These are phyloP conservation scores for Claviceps monticola DNA, from an alignment of 2,329 filamentous ascomycete species.

Conservation along the genomic window DNA sequence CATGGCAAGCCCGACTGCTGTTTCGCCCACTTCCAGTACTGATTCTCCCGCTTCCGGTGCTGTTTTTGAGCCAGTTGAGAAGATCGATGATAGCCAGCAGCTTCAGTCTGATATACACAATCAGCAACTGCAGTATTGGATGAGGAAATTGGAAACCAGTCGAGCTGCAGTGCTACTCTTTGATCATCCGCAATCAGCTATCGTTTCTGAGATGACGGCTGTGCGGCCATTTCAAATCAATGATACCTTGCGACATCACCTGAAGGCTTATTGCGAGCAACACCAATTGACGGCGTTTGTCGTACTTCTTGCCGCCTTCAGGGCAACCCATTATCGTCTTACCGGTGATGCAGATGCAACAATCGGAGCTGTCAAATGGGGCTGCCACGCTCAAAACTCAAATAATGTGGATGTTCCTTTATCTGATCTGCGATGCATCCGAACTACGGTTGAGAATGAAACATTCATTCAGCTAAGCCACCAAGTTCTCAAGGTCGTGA, in stretches of 20 bases:
- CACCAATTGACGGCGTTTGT: constrained; percentile 5
- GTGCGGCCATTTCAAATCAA: constrained; percentile 5
- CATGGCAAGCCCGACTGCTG: background rate
- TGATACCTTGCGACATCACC: constrained; percentile 1
- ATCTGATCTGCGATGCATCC: constrained; percentile 14
- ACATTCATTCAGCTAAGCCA: constrained; percentile 8
- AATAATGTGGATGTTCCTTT: constrained; percentile 12
- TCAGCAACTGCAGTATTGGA: constrained; percentile 13
- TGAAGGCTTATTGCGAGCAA: constrained; percentile 6
- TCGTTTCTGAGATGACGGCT: constrained; percentile 7
- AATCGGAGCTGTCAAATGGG: constrained; percentile 11
- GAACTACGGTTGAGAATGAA: background rate
- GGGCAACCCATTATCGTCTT: constrained; percentile 13
- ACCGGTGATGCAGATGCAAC: constrained; percentile 13
- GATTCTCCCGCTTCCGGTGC: background rate
- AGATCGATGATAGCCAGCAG: background rate
- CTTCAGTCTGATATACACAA: background rate
- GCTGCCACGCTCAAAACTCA: constrained; percentile 4
- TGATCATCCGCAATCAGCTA: constrained; percentile 8
- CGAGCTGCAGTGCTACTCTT: constrained; percentile 8
- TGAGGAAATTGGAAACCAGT: constrained; percentile 7
- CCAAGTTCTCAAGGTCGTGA: background rate
- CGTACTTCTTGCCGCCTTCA: constrained; percentile 13
- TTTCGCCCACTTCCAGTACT: background rate
- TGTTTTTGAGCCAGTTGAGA: background rate